Conservation (phyloP, 2,329 filamentous ascomycete species). For the Thyridium curvatum region DNA sequence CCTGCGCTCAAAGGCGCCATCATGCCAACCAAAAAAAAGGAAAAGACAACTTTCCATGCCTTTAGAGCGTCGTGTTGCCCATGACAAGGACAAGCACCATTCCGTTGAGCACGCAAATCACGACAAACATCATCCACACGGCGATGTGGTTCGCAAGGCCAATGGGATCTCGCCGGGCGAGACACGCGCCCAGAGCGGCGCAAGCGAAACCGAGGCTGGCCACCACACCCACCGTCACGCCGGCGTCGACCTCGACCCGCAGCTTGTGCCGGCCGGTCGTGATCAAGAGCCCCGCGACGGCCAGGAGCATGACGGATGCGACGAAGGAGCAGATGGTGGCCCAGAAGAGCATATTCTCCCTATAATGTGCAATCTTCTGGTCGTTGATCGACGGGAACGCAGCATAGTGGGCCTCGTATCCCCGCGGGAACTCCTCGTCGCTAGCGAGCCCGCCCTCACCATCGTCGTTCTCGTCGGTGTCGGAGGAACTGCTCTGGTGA, state of each 20-base stretch:
- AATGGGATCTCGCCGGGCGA: conserved; percentile 42
- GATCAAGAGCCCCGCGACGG: conserved; percentile 59
- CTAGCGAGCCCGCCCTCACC: conserved; percentile 23
- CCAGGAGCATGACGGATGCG: conserved; percentile 56
- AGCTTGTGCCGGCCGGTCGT: conserved; percentile 62
- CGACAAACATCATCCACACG: conserved; percentile 34
- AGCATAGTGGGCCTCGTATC: conserved; percentile 49
- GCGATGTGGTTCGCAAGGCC: conserved; percentile 34
- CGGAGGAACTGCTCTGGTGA: conserved; percentile 13
- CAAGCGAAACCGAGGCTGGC: conserved; percentile 59
- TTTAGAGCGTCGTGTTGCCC: conserved; percentile 22
- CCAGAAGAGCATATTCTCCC: conserved; percentile 50
- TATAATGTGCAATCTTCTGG: conserved; percentile 41
- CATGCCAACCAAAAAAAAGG: too few species aligned
- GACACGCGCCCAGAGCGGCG: conserved; percentile 51
- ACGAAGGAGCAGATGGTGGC: conserved; percentile 48
- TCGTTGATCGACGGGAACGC: conserved; percentile 44
- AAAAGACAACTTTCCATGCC: not conserved
- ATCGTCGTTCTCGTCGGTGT: conserved; percentile 39
- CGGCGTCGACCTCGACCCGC: conserved; percentile 66
- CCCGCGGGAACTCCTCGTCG: conserved; percentile 39
- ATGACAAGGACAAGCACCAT: conserved; percentile 45
- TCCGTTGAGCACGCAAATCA: conserved; percentile 42
- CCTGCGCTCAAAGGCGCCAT: too few species aligned
- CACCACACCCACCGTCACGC: conserved; percentile 63